A percentile compares a stretch with the other conserved stretches of the same genome.
These are phyloP conservation scores for Penicillium crystallinum DNA, from an alignment of 495 filamentous ascomycete genomes.

Conservation along the genomic window DNA sequence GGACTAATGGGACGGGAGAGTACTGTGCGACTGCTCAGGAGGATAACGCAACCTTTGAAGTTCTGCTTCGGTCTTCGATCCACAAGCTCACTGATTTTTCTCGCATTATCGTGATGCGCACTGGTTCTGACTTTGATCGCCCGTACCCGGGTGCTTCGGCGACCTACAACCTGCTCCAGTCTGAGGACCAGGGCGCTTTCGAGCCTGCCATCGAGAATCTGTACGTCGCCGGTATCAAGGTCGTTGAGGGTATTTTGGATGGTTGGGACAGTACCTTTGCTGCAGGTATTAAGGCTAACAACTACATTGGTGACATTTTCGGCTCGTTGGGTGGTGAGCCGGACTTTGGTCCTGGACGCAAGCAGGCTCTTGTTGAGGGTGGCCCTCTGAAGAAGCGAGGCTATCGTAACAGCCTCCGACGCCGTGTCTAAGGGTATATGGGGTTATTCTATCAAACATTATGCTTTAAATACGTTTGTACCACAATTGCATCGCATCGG, in stretches of 20 bases:
- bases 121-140: constrained; percentile 68
- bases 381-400: constrained; percentile 28
- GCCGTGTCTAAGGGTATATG: constrained; percentile 5
- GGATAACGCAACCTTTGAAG: constrained; percentile 68
- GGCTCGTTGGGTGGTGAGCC: constrained; percentile 60
- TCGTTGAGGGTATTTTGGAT: constrained; percentile 59
- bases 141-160: constrained; percentile 52
- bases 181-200: constrained; percentile 53
- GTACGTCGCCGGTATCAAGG: constrained; percentile 59
- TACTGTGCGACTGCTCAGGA: constrained; percentile 73
- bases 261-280: constrained; percentile 57
- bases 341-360: constrained; percentile 57
- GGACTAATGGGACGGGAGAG: constrained; percentile 61
- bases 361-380: constrained; percentile 20
- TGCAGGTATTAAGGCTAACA: constrained; percentile 53
- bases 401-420: constrained; percentile 1
- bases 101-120: constrained; percentile 68
- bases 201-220: constrained; percentile 57
- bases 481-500: too few relatives aligned
- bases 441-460: not conserved
- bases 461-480: too few relatives aligned
- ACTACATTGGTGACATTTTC: constrained; percentile 72
- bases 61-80: constrained; percentile 54
- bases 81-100: constrained; percentile 57
- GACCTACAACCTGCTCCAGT: constrained; percentile 52